Conservation (phyloP, 2,329 filamentous ascomycete species). For the Trematosphaeria pertusa region DNA sequence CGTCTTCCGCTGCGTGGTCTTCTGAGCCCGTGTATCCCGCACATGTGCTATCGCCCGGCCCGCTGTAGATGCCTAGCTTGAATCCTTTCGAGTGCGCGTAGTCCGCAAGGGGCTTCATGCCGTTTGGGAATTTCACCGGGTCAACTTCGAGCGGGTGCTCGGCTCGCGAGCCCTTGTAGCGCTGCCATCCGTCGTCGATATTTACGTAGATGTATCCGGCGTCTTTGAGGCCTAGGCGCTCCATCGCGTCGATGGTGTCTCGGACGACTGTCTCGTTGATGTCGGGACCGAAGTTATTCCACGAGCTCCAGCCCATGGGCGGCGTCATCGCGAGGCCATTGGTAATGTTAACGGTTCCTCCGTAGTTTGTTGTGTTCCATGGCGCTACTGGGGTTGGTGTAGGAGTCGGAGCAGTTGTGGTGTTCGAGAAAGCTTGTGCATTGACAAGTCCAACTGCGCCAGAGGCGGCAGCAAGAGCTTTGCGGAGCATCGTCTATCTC, state of each 20-base stretch:
- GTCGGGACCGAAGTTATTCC: constrained; percentile 30
- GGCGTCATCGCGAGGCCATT: constrained; percentile 27
- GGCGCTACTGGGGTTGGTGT: constrained; percentile 14
- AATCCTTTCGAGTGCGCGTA: constrained; percentile 46
- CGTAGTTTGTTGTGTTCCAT: constrained; percentile 27
- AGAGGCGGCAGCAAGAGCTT: too few species aligned
- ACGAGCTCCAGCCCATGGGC: constrained; percentile 31
- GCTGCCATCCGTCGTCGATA: constrained; percentile 49
- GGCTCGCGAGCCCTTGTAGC: constrained; percentile 28
- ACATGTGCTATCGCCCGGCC: constrained; percentile 33
- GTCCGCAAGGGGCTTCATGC: constrained; percentile 47
- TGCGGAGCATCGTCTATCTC: too few species aligned
- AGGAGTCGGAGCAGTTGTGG: constrained; percentile 14
- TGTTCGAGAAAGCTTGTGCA: constrained; percentile 20
- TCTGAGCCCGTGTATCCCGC: constrained; percentile 29
- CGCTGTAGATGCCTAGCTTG: constrained; percentile 51
- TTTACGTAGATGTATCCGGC: constrained; percentile 32
- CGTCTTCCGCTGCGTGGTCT: constrained; percentile 29
- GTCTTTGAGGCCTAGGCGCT: constrained; percentile 24
- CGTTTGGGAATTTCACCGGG: constrained; percentile 46
- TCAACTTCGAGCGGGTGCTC: constrained; percentile 39
- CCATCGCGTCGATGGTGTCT: constrained; percentile 25
- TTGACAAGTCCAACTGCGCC: constrained; percentile 5
- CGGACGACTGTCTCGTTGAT: constrained; percentile 29
- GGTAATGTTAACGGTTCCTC: constrained; percentile 26